These are phyloP conservation scores for Exophiala calicioides DNA, from an alignment of 2,329 filamentous ascomycete genomes.

Conservation along the genomic window DNA sequence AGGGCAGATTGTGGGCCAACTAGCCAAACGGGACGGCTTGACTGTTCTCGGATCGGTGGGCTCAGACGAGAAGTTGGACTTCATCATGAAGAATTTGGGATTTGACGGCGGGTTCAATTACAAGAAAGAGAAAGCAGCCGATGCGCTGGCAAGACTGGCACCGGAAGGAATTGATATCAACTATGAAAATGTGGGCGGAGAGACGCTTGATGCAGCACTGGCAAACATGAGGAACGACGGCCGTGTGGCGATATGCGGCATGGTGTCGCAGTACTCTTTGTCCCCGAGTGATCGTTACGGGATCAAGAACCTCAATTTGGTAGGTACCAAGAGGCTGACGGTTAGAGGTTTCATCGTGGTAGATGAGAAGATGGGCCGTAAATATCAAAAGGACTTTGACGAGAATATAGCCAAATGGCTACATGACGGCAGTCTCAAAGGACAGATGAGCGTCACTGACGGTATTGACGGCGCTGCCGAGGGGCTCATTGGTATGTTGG, in stretches of 20 bases:
- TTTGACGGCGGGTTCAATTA: constrained; percentile 84
- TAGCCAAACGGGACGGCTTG: constrained; percentile 78
- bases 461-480: constrained; percentile 76
- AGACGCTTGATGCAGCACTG: constrained; percentile 58
- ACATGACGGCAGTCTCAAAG: constrained; percentile 72
- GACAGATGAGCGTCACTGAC: constrained; percentile 65
- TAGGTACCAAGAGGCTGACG: constrained; percentile 66
- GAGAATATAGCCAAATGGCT: constrained; percentile 76
- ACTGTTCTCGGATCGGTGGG: constrained; percentile 79
- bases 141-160: constrained; percentile 69
- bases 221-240: constrained; percentile 64
- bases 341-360: constrained; percentile 75
- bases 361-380: constrained; percentile 66
- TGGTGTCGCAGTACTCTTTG: constrained; percentile 74
- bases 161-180: constrained; percentile 80
- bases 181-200: constrained; percentile 78
- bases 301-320: constrained; percentile 63
- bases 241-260: constrained; percentile 60
- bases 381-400: constrained; percentile 70
- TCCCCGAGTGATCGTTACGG: constrained; percentile 59
- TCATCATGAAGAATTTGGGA: constrained; percentile 66
- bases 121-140: constrained; percentile 72
- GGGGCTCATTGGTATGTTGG: constrained; percentile 71
- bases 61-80: constrained; percentile 76
- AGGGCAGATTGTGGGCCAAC: constrained; percentile 78